Evolutionary conservation across 305 asterid genomes (phyloP).

Genomic region (Solanum hybrid): DNA sequence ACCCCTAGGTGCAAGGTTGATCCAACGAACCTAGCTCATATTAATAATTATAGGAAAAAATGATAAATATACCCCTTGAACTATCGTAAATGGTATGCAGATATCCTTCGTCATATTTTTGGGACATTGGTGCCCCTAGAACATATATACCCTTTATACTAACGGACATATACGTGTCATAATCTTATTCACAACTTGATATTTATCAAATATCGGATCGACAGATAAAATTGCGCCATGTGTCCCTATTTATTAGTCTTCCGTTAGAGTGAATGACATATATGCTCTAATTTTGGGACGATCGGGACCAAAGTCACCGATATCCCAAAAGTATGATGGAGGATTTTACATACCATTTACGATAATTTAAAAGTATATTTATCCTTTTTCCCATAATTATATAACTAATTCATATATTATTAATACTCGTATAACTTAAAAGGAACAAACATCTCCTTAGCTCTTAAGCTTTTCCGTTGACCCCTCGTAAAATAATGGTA

Average conservation of each 20-base stretch:
- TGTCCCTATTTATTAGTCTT: not conserved
- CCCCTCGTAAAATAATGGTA: not conserved
- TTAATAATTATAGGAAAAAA: too few species aligned
- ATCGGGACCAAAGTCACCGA: rapidly evolving
- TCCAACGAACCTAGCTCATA: not conserved
- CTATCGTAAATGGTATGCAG: not conserved
- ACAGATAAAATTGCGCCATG: rapidly evolving
- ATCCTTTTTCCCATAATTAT: too few species aligned
- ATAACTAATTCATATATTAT: too few species aligned
- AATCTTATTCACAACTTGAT: too few species aligned
- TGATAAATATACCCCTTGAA: too few species aligned
- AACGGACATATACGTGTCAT: not conserved
- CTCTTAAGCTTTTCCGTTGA: not conserved
- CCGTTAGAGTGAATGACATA: not conserved
- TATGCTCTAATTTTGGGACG: not conserved
- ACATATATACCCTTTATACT: too few species aligned
- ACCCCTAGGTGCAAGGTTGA: not conserved
- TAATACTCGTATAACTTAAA: not conserved
- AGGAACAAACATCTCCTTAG: not conserved
- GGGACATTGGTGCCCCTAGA: not conserved
- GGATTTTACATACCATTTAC: not conserved
- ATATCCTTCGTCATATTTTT: too few species aligned
- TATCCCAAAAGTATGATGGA: not conserved
- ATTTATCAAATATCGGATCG: too few species aligned
- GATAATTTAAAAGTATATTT: too few species aligned